A percentile compares a stretch with the other conserved stretches of the same genome.
Conservation (phyloP, 768 basidiomycete species). For the Russula virescens region DNA sequence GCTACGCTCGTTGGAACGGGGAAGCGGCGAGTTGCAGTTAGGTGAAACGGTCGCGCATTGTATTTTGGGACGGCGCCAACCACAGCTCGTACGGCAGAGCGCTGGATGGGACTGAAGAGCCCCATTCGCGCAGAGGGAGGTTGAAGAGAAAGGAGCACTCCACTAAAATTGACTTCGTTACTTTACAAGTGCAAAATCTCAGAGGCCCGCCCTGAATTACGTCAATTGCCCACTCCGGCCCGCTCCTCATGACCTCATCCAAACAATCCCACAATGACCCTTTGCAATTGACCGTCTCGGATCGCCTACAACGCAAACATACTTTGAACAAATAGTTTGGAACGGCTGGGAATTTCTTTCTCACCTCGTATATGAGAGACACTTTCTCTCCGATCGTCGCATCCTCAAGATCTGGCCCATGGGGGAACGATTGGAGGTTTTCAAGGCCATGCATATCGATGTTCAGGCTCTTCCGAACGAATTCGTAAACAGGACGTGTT, state of each 20-base stretch:
- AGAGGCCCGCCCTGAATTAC: neutral
- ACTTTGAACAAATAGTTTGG: neutral
- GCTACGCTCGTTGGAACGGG: constrained; percentile 14
- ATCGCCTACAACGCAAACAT: constrained; percentile 38
- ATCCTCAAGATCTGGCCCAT: constrained; percentile 62
- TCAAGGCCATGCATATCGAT: constrained; percentile 78
- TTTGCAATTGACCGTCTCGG: constrained; percentile 61
- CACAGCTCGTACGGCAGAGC: neutral
- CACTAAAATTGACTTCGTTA: neutral
- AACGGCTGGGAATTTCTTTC: neutral
- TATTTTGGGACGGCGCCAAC: neutral
- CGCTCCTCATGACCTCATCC: neutral
- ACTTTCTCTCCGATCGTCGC: constrained; percentile 66
- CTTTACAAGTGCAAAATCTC: neutral
- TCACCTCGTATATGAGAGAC: constrained; percentile 65
- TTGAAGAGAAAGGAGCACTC: neutral
- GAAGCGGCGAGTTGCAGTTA: constrained; percentile 7
- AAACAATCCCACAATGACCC: constrained; percentile 50
- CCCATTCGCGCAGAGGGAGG: constrained; percentile 11
- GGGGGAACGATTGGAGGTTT: constrained; percentile 55
- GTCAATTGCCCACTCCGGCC: neutral
- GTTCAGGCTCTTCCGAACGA: constrained; percentile 61
- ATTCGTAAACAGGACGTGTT: constrained; percentile 72
- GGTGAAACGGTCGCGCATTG: constrained; percentile 10
- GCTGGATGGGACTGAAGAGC: constrained; percentile 16